Conservation (phyloP, 2,329 filamentous ascomycete species). For the Magnaporthiopsis rhizophila region DNA sequence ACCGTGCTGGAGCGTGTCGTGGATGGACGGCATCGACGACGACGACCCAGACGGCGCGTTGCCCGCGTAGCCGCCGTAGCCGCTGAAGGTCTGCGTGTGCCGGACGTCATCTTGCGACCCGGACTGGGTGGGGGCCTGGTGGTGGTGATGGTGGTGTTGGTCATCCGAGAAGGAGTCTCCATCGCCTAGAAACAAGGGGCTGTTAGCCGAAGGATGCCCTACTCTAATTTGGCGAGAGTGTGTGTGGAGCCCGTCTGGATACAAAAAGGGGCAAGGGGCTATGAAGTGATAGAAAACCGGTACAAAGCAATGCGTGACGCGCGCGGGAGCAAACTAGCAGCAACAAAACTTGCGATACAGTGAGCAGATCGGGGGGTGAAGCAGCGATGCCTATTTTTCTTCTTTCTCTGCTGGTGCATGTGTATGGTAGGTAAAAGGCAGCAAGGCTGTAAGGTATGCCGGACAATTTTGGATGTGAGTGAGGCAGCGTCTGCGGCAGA, state of each 20-base stretch:
- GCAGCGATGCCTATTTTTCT: not conserved
- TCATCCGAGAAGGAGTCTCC: conserved; percentile 50
- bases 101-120: conserved; percentile 52
- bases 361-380: not conserved
- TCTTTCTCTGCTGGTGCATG: not conserved
- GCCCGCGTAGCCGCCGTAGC: conserved; percentile 56
- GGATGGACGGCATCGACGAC: conserved; percentile 60
- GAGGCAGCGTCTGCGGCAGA: not conserved
- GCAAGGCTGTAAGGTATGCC: not conserved
- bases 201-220: conserved; percentile 16
- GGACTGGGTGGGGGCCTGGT: conserved; percentile 34
- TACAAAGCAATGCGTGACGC: not conserved
- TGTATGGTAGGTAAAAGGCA: not conserved
- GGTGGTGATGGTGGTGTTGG: conserved; percentile 56
- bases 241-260: not conserved
- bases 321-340: conserved; percentile 18
- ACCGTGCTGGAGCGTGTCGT: conserved; percentile 37
- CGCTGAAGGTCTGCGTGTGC: conserved; percentile 65
- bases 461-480: not conserved
- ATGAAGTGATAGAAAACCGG: not conserved
- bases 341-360: conserved; percentile 12
- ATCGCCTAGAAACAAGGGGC: conserved; percentile 38
- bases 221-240: not conserved
- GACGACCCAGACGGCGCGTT: conserved; percentile 45
- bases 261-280: not conserved